Evolutionary conservation across 2,329 filamentous ascomycete species (phyloP).

Genomic region (Pestalotiopsis sp.): DNA sequence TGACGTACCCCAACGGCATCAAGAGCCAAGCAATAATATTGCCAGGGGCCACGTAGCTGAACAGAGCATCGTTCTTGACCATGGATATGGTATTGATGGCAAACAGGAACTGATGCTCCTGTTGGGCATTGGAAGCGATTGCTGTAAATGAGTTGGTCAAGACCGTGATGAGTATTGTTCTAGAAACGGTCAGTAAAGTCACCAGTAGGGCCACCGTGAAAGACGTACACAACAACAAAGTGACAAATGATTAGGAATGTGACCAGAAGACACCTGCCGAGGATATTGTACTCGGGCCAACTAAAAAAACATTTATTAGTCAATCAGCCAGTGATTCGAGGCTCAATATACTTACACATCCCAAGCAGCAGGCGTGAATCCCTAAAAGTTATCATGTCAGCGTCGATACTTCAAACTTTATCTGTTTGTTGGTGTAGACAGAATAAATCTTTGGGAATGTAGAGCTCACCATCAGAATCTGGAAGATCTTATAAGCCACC

Average conservation of each 20-base stretch:
- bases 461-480: conserved; percentile 73
- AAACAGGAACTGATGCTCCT: conserved; percentile 92
- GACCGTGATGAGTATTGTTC: conserved; percentile 92
- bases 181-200: conserved; percentile 26
- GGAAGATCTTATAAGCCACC: conserved; percentile 89
- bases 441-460: background rate
- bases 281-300: conserved; percentile 74
- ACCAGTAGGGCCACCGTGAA: background rate
- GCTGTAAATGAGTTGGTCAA: conserved; percentile 95
- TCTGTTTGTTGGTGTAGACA: background rate
- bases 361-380: conserved; percentile 94
- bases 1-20: conserved; percentile 78
- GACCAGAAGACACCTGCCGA: conserved; percentile 76
- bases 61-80: conserved; percentile 97
- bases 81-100: conserved; percentile 97
- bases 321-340: background rate
- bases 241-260: conserved; percentile 93
- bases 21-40: conserved; percentile 92
- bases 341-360: conserved; percentile 62
- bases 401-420: background rate
- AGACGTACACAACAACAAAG: conserved; percentile 76
- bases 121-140: conserved; percentile 88
- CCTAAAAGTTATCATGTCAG: conserved; percentile 33
- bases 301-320: conserved; percentile 32
- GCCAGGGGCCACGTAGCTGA: conserved; percentile 89